These are phyloP conservation scores for Colletotrichum viniferum DNA, from an alignment of 2,329 filamentous ascomycete species.

Conservation along the genomic window DNA sequence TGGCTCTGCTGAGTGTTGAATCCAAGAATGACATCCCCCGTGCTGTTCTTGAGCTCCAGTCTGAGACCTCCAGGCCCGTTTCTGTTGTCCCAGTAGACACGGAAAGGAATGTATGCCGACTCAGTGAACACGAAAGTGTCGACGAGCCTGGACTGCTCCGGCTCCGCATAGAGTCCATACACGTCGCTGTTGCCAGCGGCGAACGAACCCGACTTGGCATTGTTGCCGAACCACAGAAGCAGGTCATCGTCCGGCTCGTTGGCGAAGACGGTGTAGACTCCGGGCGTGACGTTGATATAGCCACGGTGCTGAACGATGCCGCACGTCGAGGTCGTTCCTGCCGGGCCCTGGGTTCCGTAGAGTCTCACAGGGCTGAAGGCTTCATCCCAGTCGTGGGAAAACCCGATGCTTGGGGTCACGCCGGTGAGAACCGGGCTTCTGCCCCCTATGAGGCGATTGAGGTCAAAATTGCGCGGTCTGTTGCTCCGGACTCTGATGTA, in stretches of 20 bases:
- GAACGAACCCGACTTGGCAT: neutral
- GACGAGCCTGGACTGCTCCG: neutral
- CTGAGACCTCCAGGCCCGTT: neutral
- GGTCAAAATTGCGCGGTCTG: neutral
- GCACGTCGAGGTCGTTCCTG: neutral
- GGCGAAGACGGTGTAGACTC: neutral
- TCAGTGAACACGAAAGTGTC: neutral
- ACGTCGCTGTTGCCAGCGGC: neutral
- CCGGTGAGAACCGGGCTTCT: neutral
- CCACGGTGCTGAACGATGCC: constrained; percentile 1
- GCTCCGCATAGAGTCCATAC: no score
- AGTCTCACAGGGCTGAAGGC: neutral
- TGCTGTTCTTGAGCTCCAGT: neutral
- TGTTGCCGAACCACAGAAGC: neutral
- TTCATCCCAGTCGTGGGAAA: neutral
- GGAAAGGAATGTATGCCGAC: neutral
- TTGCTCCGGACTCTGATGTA: neutral
- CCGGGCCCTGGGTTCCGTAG: neutral
- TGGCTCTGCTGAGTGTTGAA: neutral
- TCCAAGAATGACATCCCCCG: neutral
- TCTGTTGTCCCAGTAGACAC: constrained; percentile 3
- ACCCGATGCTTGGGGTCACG: neutral
- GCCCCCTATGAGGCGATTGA: neutral
- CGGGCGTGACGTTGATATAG: neutral
- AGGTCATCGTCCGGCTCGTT: neutral